phyloP scores from a whole-genome alignment of 108 stramenopile species.

The Seminavis robusta region DNA sequence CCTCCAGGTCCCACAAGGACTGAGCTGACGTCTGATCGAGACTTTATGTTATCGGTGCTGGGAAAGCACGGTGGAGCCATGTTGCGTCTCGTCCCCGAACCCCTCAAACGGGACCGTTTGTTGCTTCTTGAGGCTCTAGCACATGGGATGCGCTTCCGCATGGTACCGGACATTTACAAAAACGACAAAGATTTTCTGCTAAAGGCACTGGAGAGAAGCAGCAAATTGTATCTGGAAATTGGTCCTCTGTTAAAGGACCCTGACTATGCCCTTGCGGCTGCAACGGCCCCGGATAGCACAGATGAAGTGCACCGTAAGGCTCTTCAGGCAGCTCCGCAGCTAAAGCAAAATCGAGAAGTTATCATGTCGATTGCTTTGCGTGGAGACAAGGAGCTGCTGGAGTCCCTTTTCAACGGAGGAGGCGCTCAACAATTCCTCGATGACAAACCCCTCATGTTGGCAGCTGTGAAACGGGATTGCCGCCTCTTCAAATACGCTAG shows the following conservation, averaged over 20 bases:
- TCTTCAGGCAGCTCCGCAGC: not conserved
- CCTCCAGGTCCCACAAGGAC: conserved; percentile 18
- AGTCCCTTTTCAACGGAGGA: conserved; percentile 15
- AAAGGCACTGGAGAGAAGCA: conserved; percentile 6
- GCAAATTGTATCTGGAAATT: conserved; percentile 29
- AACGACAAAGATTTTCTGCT: conserved; percentile 10
- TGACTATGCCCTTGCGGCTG: conserved; percentile 14
- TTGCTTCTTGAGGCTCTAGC: conserved; percentile 20
- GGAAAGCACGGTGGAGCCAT: conserved; percentile 20
- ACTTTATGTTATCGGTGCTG: conserved; percentile 27
- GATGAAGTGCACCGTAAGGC: conserved; percentile 18
- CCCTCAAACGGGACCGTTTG: conserved; percentile 13
- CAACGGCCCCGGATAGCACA: conserved; percentile 7
- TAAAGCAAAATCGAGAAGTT: conserved; percentile 7
- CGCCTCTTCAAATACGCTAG: conserved; percentile 8
- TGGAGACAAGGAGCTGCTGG: conserved; percentile 4
- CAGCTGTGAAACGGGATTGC: conserved; percentile 11
- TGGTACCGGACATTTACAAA: conserved; percentile 11
- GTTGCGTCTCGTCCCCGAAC: conserved; percentile 17
- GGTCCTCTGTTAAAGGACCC: not conserved
- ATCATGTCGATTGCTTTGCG: conserved; percentile 7
- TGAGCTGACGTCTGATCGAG: conserved; percentile 7
- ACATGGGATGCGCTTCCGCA: conserved; percentile 26
- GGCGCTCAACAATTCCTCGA: conserved; percentile 17
- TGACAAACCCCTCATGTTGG: conserved; percentile 24